Evolutionary conservation across 768 basidiomycete genomes (phyloP), one percentile per base, ranked within the genome.

Genomic region (Pilatotrama ljubarskyi): DNA sequence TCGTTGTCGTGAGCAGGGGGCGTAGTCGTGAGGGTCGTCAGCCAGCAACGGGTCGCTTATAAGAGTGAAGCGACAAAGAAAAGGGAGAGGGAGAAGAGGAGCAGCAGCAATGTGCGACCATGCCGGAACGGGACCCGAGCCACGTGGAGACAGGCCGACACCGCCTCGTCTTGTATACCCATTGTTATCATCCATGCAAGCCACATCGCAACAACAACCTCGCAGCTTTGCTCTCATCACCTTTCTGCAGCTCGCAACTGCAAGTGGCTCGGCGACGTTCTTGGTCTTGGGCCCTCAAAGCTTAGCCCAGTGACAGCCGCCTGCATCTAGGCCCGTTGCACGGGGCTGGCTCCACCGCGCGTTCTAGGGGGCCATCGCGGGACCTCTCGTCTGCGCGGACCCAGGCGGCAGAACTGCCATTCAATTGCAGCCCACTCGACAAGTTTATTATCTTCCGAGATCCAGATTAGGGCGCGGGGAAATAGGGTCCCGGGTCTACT

Each of bases 91-190:
- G n/a, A 43, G 47, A 35, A 22, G 37, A 42, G 36, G 44, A 22
- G 25, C 20, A 17, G n/a, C 8, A 15, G 20, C 24, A 24, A 11
- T 36, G 18, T 47, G 52, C 52, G 46, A 49, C 44, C 51, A 51
- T 22, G 58, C 58, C 59, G 59, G 59, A n/a, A 37, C 59, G 52
- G 59, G 32, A 32, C 51, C 51, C 52, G 46, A 24, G n/a, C 53
- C 59, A 58, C 57, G 57, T 58, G 57, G 50, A 7, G 32, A 29
- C n/a, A 29, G 8, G 9, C 43, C 20, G 24, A 24, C 43, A 22
- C 36, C 11, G 37, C 22, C 13, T 14, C 4, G 5, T 51, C 17
- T 11, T 11, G 32, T 37, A 17, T n/a, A n/a, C 5, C 48, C n/a
- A 29, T 36, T 35, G 32, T 10, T 32, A 7, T 9, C 17, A 15